These are phyloP conservation scores for Fabrea salina DNA, from an alignment of 169 alveolate species.

Conservation along the genomic window DNA sequence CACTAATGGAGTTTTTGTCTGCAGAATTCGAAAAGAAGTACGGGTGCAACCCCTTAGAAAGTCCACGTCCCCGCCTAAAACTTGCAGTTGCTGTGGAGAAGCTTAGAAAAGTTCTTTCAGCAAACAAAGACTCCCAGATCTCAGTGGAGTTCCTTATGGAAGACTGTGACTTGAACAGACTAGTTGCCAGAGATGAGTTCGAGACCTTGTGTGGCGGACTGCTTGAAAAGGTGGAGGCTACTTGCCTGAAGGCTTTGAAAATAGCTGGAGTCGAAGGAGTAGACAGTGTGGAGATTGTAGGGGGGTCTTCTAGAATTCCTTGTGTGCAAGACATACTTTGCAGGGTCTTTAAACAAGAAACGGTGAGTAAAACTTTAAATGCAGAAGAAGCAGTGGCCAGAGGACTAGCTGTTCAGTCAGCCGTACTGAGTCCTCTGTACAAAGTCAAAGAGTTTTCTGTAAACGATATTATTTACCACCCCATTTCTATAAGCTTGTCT, in stretches of 20 bases:
- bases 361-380: conserved; percentile 89
- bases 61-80: conserved; percentile 89
- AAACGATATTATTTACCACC: conserved; percentile 71
- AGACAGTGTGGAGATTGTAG: conserved; percentile 93
- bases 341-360: conserved; percentile 79
- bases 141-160: conserved; percentile 94
- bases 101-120: conserved; percentile 94
- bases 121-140: conserved; percentile 91
- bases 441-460: conserved; percentile 79
- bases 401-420: conserved; percentile 96
- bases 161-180: conserved; percentile 88
- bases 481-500: conserved; percentile 71
- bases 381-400: conserved; percentile 97
- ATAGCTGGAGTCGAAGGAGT: conserved; percentile 66
- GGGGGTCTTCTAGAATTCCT: conserved; percentile 97
- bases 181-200: conserved; percentile 88
- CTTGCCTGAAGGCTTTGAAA: conserved; percentile 64
- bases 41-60: conserved; percentile 87
- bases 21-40: conserved; percentile 83
- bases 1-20: conserved; percentile 87
- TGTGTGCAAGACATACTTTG: conserved; percentile 86
- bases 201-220: conserved; percentile 84
- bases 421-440: conserved; percentile 82
- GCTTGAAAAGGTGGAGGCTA: conserved; percentile 66
- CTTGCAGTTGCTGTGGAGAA: conserved; percentile 93